Evolutionary conservation across 177 flowering plant species (phyloP), one percentile per base, ranked within the genome.

Genomic region (Vitis hybrid): DNA sequence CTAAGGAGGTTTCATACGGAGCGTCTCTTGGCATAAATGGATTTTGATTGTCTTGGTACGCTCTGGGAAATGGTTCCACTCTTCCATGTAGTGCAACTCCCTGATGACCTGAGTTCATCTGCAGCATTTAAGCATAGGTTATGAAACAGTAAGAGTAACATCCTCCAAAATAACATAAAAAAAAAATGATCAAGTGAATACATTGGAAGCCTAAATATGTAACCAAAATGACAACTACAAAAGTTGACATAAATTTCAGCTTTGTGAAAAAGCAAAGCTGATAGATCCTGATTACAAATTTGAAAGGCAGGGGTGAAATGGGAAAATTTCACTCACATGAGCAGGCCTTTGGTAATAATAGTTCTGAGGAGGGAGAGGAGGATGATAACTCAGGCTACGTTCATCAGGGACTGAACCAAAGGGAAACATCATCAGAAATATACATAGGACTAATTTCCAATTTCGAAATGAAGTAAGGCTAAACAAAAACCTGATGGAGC

Each of bases 401-500:
- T 61, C 70, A 48, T 67, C 64, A 64, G 61, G n/a, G 40, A 48
- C 83, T 78, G 76, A 62, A 65, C 11, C 48, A 72, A 48, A 16
- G 11, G 24, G 11, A 56, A 64, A 46, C 56, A 75, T 30, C 56
- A 62, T 66, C 50, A 74, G 64, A 69, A 8, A 69, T 40, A 52
- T 15, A 51, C 52, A 70, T n/a, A 64, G 27, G 19, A 3, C 67
- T 8, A 24, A 12, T 16, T 13, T 14, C 21, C 18, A 30, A 15
- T 55, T 61, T 50, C 7, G 57, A 54, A 54, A 14, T 16, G 40
- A 19, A 48, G 59, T 13, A 3, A 35, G 51, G 15, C 3, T 10
- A 49, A 40, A 11, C 12, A 52, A 35, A 64, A 74, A 81, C 80
- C 82, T 78, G 83, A 60, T 66, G 32, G 15, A 35, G 63, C 62